Percentiles rank a stretch among this genome's conserved stretches.
Conservation (phyloP, 768 basidiomycete species). For the Pleurotus tuber-regium region DNA sequence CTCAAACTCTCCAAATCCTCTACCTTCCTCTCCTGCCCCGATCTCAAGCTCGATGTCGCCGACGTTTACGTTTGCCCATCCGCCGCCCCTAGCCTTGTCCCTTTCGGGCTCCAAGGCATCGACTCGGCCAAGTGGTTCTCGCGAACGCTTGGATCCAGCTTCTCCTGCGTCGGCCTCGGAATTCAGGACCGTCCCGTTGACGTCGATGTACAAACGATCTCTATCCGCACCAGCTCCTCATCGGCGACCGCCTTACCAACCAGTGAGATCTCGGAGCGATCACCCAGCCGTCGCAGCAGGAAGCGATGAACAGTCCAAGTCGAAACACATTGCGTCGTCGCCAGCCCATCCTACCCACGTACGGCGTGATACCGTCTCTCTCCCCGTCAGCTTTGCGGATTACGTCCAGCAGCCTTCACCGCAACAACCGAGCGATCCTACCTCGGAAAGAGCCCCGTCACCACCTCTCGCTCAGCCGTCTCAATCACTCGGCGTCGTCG, state of each 20-base stretch:
- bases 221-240: constrained; percentile 47
- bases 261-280: background rate
- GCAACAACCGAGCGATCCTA: too few species aligned
- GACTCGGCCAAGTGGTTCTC: background rate
- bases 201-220: constrained; percentile 66
- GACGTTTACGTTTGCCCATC: background rate
- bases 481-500: constrained; percentile 19
- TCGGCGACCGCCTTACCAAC: background rate
- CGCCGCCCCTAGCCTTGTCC: background rate
- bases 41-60: background rate
- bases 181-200: constrained; percentile 41
- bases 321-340: constrained; percentile 17
- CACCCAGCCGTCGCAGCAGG: background rate
- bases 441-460: constrained; percentile 17
- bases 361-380: constrained; percentile 28
- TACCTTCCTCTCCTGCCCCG: background rate
- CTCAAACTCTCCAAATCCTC: constrained; percentile 4
- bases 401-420: background rate
- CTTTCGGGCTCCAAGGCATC: background rate
- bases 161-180: background rate
- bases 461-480: constrained; percentile 15
- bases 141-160: background rate
- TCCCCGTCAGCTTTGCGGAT: constrained; percentile 21
- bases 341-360: constrained; percentile 15
- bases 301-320: constrained; percentile 8